Evolutionary conservation across 1,139 yeast species (phyloP), one percentile per base, ranked within the genome.

Genomic region (Yamadazyma siamensis): DNA sequence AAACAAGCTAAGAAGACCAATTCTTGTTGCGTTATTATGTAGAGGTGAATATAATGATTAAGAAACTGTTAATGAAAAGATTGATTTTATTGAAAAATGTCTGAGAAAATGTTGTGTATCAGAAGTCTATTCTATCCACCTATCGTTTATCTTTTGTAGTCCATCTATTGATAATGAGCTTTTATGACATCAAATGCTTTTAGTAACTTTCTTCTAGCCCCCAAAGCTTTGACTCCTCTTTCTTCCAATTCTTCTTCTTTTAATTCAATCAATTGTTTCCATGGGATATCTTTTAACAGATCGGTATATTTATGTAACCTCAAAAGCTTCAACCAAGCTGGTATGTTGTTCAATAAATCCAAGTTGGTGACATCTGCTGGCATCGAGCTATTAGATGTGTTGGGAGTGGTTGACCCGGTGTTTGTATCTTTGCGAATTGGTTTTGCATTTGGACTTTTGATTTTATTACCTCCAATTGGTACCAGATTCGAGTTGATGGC

Each of bases 1-100:
- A 88, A 87, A 56, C 96, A 91, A 61, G 98, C 98, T 22, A 88
- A 89, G 69, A 88, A 87, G 75, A 88, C 97, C 27, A 91, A 91
- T 64, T 86, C 96, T 15, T 91, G 98, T 65, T 94, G 98, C 67
- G 71, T 82, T 14, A 73, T 89, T 45, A 75, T 83, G 72, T 87
- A 61, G 30, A 14, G n/a, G n/a, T n/a, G n/a, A n/a, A n/a, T n/a
- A n/a, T n/a, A n/a, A n/a, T n/a, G n/a, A n/a, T 8, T 8, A 18
- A 18, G 20, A 18, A 18, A 18, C 20, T 18, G 9, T 10, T 18
- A 18, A 10, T 8, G 20, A 8, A 8, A n/a, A n/a, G n/a, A n/a
- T n/a, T n/a, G n/a, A n/a, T n/a, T n/a, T n/a, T n/a, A n/a, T n/a
- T n/a, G n/a, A n/a, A n/a, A n/a, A n/a, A n/a, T n/a, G n/a, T n/a